Percentiles rank a stretch among this genome's conserved stretches.
These are phyloP conservation scores for Neoarthrinium moseri DNA, from an alignment of 2,329 filamentous ascomycete species.

Conservation along the genomic window DNA sequence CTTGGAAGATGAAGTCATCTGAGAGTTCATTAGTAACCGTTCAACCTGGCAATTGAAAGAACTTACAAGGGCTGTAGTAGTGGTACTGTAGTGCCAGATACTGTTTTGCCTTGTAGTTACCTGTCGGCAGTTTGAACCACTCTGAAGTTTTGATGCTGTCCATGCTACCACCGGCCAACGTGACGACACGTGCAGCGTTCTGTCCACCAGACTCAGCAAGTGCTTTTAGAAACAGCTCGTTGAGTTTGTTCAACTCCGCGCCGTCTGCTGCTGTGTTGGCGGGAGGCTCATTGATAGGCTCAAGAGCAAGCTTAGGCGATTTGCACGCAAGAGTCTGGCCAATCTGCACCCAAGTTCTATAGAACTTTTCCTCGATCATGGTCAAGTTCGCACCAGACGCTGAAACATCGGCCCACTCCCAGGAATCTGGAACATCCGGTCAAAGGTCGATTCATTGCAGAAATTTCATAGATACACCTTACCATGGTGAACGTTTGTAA, in stretches of 20 bases:
- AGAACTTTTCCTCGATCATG: slow-evolving; percentile 55
- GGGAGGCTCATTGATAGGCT: slow-evolving; percentile 59
- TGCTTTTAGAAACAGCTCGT: slow-evolving; percentile 53
- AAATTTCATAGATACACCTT: not conserved
- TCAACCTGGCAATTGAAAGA: not conserved
- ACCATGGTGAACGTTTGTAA: slow-evolving; percentile 58
- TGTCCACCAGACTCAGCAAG: slow-evolving; percentile 53
- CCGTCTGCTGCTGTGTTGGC: slow-evolving; percentile 50
- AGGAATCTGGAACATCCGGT: slow-evolving; percentile 40
- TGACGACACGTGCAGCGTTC: slow-evolving; percentile 55
- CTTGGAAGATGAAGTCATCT: slow-evolving; percentile 43
- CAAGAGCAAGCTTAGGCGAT: slow-evolving; percentile 52
- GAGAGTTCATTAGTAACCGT: not conserved
- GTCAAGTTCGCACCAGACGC: slow-evolving; percentile 43
- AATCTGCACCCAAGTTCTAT: slow-evolving; percentile 57
- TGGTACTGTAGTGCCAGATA: slow-evolving; percentile 59
- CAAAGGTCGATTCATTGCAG: not conserved
- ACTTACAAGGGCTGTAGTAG: slow-evolving; percentile 53
- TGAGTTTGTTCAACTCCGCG: slow-evolving; percentile 51
- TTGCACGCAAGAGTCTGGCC: slow-evolving; percentile 53
- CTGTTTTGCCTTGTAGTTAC: slow-evolving; percentile 45
- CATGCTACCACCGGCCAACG: slow-evolving; percentile 49
- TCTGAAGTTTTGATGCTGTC: slow-evolving; percentile 51
- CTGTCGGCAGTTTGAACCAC: slow-evolving; percentile 49
- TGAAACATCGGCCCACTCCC: slow-evolving; percentile 56